These are phyloP conservation scores for Hypoxylon sp. DNA, from an alignment of 2,329 filamentous ascomycete genomes.

Conservation along the genomic window DNA sequence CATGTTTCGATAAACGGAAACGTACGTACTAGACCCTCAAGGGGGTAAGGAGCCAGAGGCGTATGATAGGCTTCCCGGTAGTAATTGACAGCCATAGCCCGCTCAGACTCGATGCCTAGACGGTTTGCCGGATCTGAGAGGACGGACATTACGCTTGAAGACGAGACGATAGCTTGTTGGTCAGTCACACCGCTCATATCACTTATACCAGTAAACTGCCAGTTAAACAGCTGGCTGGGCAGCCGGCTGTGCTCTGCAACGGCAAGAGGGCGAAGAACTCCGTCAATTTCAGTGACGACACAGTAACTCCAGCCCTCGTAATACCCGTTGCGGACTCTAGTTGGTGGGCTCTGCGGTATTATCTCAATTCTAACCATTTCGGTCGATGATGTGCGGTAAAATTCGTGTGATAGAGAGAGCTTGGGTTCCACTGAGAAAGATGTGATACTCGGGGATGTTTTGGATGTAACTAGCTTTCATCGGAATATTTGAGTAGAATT, in stretches of 20 bases:
- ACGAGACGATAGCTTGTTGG: neutral
- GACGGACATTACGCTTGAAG: neutral
- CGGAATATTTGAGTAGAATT: neutral
- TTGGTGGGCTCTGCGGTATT: neutral
- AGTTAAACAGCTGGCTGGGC: neutral
- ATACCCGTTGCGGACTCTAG: too few relatives aligned
- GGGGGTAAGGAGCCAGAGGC: neutral
- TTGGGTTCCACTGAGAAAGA: neutral
- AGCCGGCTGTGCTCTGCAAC: neutral
- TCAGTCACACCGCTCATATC: too few relatives aligned
- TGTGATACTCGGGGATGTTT: neutral
- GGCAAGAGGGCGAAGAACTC: slow-evolving; percentile 8
- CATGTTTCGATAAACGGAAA: slow-evolving; percentile 12
- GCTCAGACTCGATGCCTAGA: slow-evolving; percentile 3
- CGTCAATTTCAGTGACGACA: neutral
- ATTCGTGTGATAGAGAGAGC: neutral
- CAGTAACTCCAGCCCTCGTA: neutral
- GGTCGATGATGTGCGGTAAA: neutral
- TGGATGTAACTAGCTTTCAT: neutral
- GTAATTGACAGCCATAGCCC: neutral
- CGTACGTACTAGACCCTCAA: neutral
- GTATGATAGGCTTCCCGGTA: neutral
- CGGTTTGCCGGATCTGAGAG: slow-evolving; percentile 7
- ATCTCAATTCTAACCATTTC: neutral
- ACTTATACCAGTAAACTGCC: neutral